A percentile compares a stretch with the other conserved stretches of the same genome.
phyloP scores from a whole-genome alignment of 148 eudicot genomes.

The Euryodendron excelsum region DNA sequence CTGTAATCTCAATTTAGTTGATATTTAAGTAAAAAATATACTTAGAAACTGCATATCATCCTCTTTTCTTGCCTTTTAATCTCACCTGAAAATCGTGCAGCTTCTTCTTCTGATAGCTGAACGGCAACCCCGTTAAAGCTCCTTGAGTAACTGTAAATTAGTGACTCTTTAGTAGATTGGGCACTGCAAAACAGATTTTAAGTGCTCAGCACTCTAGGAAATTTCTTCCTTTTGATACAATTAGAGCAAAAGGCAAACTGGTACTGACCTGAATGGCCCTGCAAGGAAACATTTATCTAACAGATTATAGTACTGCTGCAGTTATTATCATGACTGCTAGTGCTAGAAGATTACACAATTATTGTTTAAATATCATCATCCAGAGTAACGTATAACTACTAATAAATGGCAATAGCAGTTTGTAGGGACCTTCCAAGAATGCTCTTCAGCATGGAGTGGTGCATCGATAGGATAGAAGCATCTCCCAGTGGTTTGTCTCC shows the following conservation, averaged over 20 bases:
- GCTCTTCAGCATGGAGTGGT: background rate
- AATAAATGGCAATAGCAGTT: background rate
- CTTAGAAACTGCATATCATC: too few relatives aligned
- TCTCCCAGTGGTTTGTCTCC: background rate
- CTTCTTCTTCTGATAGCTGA: background rate
- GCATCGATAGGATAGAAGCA: background rate
- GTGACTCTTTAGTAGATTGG: background rate
- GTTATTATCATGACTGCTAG: too few relatives aligned
- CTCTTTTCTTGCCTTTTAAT: too few relatives aligned
- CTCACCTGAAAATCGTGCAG: background rate
- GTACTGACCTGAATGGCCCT: too few relatives aligned
- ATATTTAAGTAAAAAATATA: too few relatives aligned
- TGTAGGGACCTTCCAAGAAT: slow-evolving; percentile 1
- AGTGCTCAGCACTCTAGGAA: too few relatives aligned
- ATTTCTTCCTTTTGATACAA: too few relatives aligned
- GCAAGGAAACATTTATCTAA: too few relatives aligned
- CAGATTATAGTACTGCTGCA: too few relatives aligned
- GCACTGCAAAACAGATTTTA: background rate
- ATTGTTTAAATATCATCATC: background rate
- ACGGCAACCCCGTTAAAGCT: background rate
- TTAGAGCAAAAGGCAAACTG: too few relatives aligned
- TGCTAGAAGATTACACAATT: too few relatives aligned
- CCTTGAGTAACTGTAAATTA: background rate
- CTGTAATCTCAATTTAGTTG: background rate
- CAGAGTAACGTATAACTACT: background rate